Base-by-base conservation (phyloP, 306 rosid species). In the Crotalaria pallida region DNA sequence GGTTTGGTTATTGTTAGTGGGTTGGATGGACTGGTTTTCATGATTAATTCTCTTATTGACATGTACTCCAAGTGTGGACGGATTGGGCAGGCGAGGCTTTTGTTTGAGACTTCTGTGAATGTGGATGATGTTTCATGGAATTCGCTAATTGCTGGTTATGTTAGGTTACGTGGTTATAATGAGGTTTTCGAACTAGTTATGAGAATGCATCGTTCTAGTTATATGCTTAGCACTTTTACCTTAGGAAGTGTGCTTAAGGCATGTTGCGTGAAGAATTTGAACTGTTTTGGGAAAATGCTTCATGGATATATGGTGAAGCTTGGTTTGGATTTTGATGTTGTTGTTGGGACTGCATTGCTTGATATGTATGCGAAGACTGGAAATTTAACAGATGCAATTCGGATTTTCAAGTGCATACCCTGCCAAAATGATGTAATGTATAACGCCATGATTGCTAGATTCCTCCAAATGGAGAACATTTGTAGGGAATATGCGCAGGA, bases 351-450 rank as follows among this genome's bases (percentile, higher is more conserved):
- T 33, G 81, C 86, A 49, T 84, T 87, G 63, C 84, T 87, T 50
- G 84, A 77, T 77, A 84, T 84, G 89, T 84, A 82, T 82, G 87
- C 86, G n/a, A 87, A 87, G 71, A 75, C 65, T 0, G 86, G 68
- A 10, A 58, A 69, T 73, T 74, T 87, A 67, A 43, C 9, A 13
- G 82, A 65, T 50, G 87, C 89, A 0, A 43, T 76, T 67, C 72
- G 48, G 58, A 66, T 87, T 41, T 84, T 84, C 62, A 75, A 75
- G 26, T 18, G 73, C 10, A 47, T 71, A 53, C 10, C 71, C 43
- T 9, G 51, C 58, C 79, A 17, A n/a, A 87, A 76, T 69, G 82
- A 78, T 55, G 70, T 82, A 11, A 77, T 71, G 58, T 84, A 72
- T 56, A 84, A 87, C 66, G 87, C 83, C 70, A 82, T 87, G 86